Percentiles rank a stretch among this genome's conserved stretches.
phyloP scores from a whole-genome alignment of 2,329 filamentous ascomycete species.

The Annulohypoxylon truncatum region DNA sequence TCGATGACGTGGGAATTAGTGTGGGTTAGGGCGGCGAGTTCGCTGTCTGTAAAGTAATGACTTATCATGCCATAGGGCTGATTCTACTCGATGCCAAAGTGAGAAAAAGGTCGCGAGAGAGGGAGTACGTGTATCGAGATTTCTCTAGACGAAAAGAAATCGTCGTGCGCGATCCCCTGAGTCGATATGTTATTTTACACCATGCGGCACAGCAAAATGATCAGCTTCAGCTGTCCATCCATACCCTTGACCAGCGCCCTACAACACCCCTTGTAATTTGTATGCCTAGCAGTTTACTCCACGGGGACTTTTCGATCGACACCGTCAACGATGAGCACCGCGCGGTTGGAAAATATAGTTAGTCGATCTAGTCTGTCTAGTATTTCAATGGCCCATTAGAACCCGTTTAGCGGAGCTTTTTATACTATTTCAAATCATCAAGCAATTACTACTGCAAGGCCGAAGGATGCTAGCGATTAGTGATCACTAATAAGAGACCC shows the following conservation, averaged over 20 bases:
- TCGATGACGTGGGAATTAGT: too few species aligned
- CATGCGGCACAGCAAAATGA: constrained; percentile 1
- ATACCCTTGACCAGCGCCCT: not conserved
- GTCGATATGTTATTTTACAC: not conserved
- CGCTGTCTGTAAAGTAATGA: not conserved
- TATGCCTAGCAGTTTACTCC: not conserved
- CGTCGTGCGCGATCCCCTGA: not conserved
- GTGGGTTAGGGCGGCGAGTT: not conserved
- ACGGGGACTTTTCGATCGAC: not conserved
- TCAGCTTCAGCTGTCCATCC: not conserved
- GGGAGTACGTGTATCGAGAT: not conserved
- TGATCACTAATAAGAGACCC: not conserved
- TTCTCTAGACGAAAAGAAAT: not conserved
- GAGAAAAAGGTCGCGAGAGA: not conserved
- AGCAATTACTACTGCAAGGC: not conserved
- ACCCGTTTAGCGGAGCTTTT: not conserved
- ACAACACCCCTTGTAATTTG: not conserved
- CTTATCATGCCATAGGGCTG: not conserved
- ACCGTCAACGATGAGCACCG: not conserved
- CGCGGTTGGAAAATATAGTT: not conserved
- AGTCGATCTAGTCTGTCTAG: not conserved
- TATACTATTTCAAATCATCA: not conserved
- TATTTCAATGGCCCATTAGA: not conserved
- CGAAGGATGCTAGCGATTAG: not conserved
- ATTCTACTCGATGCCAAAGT: not conserved